Percentiles rank a stretch among this genome's conserved stretches.
phyloP scores from a whole-genome alignment of 306 rosid genomes.

The Casuarina cunninghamiana region DNA sequence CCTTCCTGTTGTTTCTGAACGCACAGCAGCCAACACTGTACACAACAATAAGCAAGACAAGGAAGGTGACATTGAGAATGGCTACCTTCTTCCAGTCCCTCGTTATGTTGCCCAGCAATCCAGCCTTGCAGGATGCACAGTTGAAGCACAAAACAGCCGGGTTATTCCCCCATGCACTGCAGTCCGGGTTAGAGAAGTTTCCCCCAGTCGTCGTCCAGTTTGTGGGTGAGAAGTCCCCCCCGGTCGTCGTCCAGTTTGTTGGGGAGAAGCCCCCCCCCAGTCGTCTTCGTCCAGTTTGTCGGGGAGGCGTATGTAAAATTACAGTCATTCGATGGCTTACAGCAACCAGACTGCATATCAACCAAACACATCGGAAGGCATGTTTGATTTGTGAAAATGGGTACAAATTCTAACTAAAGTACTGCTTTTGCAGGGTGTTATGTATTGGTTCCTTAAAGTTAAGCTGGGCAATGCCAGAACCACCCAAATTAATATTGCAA shows the following conservation, averaged over 20 bases:
- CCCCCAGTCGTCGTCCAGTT: too few relatives aligned
- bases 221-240: too few relatives aligned
- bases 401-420: too few relatives aligned
- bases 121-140: conserved; percentile 85
- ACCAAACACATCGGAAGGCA: background rate
- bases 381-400: background rate
- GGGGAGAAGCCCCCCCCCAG: too few relatives aligned
- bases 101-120: conserved; percentile 68
- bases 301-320: conserved; percentile 39
- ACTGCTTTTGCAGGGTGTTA: background rate
- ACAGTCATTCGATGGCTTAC: conserved; percentile 70
- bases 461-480: background rate
- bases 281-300: conserved; percentile 40
- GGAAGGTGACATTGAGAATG: conserved; percentile 48
- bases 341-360: conserved; percentile 76
- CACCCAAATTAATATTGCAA: too few relatives aligned
- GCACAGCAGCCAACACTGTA: conserved; percentile 82
- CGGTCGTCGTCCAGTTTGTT: too few relatives aligned
- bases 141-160: conserved; percentile 52
- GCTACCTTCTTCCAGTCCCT: conserved; percentile 69
- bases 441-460: background rate
- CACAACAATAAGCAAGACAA: conserved; percentile 60
- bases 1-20: conserved; percentile 67
- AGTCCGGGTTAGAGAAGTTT: conserved; percentile 38
- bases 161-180: conserved; percentile 53